Percentiles rank a stretch among this genome's conserved stretches.
Evolutionary conservation across 192 early-diverging fungal genomes (phyloP).

Genomic region (Backusella westeae): DNA sequence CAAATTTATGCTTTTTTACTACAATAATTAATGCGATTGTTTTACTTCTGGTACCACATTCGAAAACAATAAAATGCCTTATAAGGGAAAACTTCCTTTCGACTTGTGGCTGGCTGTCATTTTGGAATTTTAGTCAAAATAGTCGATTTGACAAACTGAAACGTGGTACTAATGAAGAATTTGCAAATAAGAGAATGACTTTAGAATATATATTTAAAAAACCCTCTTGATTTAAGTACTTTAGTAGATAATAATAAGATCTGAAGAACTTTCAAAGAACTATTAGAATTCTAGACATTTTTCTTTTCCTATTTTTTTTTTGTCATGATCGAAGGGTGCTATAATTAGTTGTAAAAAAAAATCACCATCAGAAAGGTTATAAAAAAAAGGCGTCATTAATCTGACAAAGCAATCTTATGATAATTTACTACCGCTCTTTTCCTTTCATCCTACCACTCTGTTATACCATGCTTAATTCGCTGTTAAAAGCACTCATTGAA

Average conservation of each 20-base stretch:
- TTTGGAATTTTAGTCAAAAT: neutral
- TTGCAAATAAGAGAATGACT: neutral
- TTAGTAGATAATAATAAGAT: neutral
- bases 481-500: neutral
- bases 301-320: neutral
- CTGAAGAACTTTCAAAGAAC: neutral
- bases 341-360: neutral
- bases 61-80: neutral
- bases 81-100: neutral
- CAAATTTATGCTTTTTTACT: no score
- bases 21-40: neutral
- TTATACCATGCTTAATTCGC: neutral
- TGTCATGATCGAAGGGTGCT: neutral
- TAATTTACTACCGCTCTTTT: neutral
- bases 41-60: neutral
- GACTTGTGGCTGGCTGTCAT: neutral
- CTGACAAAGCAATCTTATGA: neutral
- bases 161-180: neutral
- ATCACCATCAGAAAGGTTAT: neutral
- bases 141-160: neutral
- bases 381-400: neutral
- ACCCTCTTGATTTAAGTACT: neutral
- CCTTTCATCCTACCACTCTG: neutral
- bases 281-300: neutral
- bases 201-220: neutral